A percentile compares a stretch with the other conserved stretches of the same genome.
phyloP scores from a whole-genome alignment of 805 yeast species.

The Scheffersomyces ergatensis region DNA sequence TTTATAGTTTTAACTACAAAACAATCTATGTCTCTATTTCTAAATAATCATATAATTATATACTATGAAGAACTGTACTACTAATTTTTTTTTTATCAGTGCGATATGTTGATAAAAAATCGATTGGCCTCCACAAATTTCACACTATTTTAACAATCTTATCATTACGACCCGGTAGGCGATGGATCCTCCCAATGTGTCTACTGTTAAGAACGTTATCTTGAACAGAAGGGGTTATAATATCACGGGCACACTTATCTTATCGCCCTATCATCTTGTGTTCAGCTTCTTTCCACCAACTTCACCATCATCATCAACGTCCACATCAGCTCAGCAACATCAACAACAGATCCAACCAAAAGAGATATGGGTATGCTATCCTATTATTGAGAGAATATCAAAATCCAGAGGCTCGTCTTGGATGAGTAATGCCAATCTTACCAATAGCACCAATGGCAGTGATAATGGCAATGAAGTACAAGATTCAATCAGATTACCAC shows the following conservation, averaged over 20 bases:
- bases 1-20: too few relatives aligned
- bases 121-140: too few relatives aligned
- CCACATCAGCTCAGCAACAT: neutral
- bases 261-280: constrained; percentile 37
- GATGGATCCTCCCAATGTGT: constrained; percentile 28
- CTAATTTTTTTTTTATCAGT: too few relatives aligned
- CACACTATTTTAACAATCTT: too few relatives aligned
- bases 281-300: constrained; percentile 25
- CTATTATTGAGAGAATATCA: constrained; percentile 66
- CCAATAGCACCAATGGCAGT: neutral
- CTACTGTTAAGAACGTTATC: constrained; percentile 36
- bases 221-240: constrained; percentile 37
- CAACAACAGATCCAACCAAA: constrained; percentile 29
- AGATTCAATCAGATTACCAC: constrained; percentile 1
- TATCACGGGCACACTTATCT: constrained; percentile 33
- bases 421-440: constrained; percentile 14
- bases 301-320: neutral
- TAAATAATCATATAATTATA: too few relatives aligned
- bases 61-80: too few relatives aligned
- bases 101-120: too few relatives aligned
- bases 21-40: too few relatives aligned
- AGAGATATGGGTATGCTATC: constrained; percentile 92
- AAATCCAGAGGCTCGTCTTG: constrained; percentile 55
- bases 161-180: too few relatives aligned
- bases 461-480: too few relatives aligned